Evolutionary conservation across 2,329 filamentous ascomycete genomes (phyloP).

Genomic region (Basipetospora sp.): DNA sequence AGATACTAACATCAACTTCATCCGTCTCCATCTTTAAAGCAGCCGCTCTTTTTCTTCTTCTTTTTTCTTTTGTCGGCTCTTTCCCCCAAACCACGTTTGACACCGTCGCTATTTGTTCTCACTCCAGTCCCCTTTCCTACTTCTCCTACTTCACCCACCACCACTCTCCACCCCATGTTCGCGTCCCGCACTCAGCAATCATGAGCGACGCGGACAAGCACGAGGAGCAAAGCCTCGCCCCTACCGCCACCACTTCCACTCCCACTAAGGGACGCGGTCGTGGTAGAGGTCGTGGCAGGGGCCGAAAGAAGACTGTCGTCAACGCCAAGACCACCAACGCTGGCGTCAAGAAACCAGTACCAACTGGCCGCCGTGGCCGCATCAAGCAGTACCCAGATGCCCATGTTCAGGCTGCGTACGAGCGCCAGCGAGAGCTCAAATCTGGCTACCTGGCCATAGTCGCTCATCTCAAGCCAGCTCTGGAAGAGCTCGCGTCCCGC

Average conservation of each 20-base stretch:
- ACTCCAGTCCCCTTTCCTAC: background rate
- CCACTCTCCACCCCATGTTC: constrained; percentile 6
- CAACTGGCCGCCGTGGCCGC: constrained; percentile 29
- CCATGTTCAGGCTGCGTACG: constrained; percentile 41
- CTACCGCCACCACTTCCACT: constrained; percentile 9
- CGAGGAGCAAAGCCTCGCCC: constrained; percentile 11
- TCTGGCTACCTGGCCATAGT: constrained; percentile 49
- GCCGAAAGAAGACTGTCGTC: constrained; percentile 9
- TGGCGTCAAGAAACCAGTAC: constrained; percentile 19
- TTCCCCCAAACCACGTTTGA: background rate
- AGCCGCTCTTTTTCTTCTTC: too few relatives aligned
- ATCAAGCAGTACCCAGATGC: constrained; percentile 41
- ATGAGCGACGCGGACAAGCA: constrained; percentile 23
- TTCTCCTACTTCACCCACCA: background rate
- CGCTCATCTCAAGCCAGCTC: constrained; percentile 46
- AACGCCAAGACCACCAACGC: constrained; percentile 19
- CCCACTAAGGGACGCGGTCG: constrained; percentile 10
- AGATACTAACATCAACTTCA: too few relatives aligned
- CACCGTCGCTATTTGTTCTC: background rate
- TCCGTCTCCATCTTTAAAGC: too few relatives aligned
- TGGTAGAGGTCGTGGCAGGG: constrained; percentile 12
- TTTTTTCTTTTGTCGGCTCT: too few relatives aligned
- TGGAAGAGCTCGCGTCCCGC: constrained; percentile 50
- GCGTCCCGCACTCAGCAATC: constrained; percentile 23
- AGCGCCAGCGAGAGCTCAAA: constrained; percentile 53